Evolutionary conservation across 305 asterid genomes (phyloP).

Genomic region (Salvia sclarea): DNA sequence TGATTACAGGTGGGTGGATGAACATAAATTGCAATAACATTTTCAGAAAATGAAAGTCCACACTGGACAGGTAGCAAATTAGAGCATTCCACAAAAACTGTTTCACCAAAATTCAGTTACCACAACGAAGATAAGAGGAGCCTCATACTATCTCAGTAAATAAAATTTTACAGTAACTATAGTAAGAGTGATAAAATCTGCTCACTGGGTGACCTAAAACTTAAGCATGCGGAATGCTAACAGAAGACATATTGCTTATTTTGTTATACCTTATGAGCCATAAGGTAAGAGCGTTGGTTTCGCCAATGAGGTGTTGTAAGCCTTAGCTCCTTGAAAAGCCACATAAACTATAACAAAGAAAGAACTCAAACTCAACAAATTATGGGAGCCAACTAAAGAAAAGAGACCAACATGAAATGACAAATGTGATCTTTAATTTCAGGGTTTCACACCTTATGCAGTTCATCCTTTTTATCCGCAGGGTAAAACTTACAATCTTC

Average conservation of each 20-base stretch:
- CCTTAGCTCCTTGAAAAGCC: conserved; percentile 85
- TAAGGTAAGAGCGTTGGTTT: conserved; percentile 69
- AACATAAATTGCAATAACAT: conserved; percentile 20
- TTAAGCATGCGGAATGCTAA: background rate
- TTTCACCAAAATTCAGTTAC: background rate
- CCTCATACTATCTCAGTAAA: background rate
- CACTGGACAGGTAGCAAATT: background rate
- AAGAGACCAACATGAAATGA: conserved; percentile 8
- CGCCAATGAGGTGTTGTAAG: conserved; percentile 87
- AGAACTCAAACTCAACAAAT: conserved; percentile 6
- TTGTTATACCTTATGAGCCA: conserved; percentile 77
- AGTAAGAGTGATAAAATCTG: background rate
- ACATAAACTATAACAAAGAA: conserved; percentile 60
- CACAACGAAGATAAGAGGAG: background rate
- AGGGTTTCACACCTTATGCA: conserved; percentile 60
- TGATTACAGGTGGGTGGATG: no score
- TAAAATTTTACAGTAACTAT: background rate
- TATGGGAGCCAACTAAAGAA: conserved; percentile 21
- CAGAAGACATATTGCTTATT: conserved; percentile 2
- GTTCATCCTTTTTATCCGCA: conserved; percentile 78
- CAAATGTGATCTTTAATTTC: conserved; percentile 1
- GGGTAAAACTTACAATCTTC: conserved; percentile 83
- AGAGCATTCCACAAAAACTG: background rate
- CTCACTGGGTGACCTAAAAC: background rate
- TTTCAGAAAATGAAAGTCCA: background rate